Percentiles rank a stretch among this genome's conserved stretches.
Evolutionary conservation across 2,329 filamentous ascomycete species (phyloP).

Genomic region (Calonectria multiphialidica): DNA sequence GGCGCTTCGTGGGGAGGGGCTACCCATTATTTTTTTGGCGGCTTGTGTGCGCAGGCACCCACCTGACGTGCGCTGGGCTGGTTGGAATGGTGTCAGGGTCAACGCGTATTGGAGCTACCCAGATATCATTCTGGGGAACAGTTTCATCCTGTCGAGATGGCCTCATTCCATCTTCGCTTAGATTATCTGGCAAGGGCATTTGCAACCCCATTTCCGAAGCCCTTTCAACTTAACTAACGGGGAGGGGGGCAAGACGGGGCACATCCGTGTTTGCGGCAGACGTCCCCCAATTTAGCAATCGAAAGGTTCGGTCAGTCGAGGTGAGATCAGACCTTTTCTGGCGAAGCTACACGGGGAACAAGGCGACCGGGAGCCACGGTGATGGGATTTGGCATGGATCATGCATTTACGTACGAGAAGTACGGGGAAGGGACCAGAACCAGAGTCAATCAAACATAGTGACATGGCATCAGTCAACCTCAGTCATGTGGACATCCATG

Average conservation of each 20-base stretch:
- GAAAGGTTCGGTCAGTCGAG: slow-evolving; percentile 22
- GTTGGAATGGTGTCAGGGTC: slow-evolving; percentile 14
- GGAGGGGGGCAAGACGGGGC: neutral
- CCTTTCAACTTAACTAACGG: neutral
- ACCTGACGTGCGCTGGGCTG: slow-evolving; percentile 16
- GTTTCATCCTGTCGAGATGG: neutral
- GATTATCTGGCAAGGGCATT: neutral
- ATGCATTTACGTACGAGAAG: slow-evolving; percentile 17
- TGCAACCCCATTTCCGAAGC: neutral
- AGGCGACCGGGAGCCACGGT: slow-evolving; percentile 28
- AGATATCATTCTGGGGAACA: too few relatives aligned
- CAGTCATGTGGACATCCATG: slow-evolving; percentile 1
- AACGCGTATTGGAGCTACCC: neutral
- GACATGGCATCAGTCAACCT: neutral
- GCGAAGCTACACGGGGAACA: neutral
- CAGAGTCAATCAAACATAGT: neutral
- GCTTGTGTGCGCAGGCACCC: neutral
- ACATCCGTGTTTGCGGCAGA: neutral
- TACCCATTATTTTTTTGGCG: neutral
- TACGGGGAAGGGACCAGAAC: slow-evolving; percentile 5
- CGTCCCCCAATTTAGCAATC: slow-evolving; percentile 8
- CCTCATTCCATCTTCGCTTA: neutral
- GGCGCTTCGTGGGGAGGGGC: slow-evolving; percentile 1
- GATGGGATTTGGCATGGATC: slow-evolving; percentile 5
- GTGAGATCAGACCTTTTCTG: slow-evolving; percentile 7